A percentile compares a stretch with the other conserved stretches of the same genome.
Conservation (phyloP, 768 basidiomycete genomes). For the Termitomyces titanicus region DNA sequence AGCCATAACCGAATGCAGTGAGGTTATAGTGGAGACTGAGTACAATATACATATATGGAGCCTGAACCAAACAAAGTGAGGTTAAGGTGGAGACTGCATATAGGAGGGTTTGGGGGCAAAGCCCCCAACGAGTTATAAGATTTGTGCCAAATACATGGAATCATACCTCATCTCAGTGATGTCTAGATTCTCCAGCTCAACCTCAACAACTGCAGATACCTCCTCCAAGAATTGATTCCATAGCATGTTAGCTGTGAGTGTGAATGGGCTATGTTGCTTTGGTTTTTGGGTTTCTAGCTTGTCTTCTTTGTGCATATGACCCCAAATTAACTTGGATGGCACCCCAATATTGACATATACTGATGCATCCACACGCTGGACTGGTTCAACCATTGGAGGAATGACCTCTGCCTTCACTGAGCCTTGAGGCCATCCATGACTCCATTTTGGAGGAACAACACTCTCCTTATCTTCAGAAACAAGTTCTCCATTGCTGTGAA, state of each 20-base stretch:
- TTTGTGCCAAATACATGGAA: too few relatives aligned
- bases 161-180: neutral
- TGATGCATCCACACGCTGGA: neutral
- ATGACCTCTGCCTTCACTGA: too few relatives aligned
- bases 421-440: neutral
- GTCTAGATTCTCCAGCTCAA: neutral
- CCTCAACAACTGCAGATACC: neutral
- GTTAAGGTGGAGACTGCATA: too few relatives aligned
- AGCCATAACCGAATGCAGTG: too few relatives aligned
- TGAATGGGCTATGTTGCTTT: slow-evolving; percentile 2
- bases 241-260: neutral
- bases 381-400: neutral
- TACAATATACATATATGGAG: too few relatives aligned
- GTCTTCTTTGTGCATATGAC: neutral
- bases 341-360: neutral
- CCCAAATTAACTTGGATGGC: neutral
- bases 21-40: too few relatives aligned
- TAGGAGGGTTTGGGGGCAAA: too few relatives aligned
- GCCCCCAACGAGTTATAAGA: too few relatives aligned
- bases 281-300: neutral
- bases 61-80: too few relatives aligned
- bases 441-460: too few relatives aligned
- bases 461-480: too few relatives aligned
- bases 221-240: neutral
- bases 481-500: too few relatives aligned